phyloP scores from a whole-genome alignment of 2,329 filamentous ascomycete species.

The Talaromyces sp. region DNA sequence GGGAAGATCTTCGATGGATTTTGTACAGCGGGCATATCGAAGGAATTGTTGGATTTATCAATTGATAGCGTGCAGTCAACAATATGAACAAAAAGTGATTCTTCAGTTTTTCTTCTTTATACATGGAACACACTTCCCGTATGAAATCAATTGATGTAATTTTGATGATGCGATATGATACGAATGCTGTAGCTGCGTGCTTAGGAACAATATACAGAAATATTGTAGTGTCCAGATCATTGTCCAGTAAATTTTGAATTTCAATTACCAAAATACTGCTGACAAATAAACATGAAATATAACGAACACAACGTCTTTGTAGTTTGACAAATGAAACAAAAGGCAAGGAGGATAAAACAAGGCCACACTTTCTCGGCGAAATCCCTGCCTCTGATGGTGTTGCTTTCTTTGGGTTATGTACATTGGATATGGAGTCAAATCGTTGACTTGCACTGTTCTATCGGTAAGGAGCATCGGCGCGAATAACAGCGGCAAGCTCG shows the following conservation, averaged over 20 bases:
- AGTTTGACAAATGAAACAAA: background rate
- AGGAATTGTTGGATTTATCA: background rate
- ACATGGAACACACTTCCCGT: background rate
- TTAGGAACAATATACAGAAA: background rate
- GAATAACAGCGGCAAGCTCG: constrained; percentile 84
- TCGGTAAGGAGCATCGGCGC: constrained; percentile 89
- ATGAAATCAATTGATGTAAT: background rate
- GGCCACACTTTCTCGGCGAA: background rate
- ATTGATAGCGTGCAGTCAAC: background rate
- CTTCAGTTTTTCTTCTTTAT: background rate
- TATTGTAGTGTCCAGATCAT: background rate
- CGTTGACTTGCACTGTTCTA: constrained; percentile 35
- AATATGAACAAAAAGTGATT: background rate
- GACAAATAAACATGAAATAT: background rate
- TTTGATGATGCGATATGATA: background rate
- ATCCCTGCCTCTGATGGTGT: background rate
- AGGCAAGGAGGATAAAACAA: background rate
- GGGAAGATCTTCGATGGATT: background rate
- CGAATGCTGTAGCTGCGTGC: background rate
- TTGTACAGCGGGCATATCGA: background rate
- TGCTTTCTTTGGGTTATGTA: background rate
- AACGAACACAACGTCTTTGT: background rate
- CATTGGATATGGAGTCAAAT: background rate
- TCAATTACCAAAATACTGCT: background rate
- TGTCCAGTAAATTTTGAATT: background rate